Conservation (phyloP, 23 red algal genomes). For the Chondrus crispus region DNA sequence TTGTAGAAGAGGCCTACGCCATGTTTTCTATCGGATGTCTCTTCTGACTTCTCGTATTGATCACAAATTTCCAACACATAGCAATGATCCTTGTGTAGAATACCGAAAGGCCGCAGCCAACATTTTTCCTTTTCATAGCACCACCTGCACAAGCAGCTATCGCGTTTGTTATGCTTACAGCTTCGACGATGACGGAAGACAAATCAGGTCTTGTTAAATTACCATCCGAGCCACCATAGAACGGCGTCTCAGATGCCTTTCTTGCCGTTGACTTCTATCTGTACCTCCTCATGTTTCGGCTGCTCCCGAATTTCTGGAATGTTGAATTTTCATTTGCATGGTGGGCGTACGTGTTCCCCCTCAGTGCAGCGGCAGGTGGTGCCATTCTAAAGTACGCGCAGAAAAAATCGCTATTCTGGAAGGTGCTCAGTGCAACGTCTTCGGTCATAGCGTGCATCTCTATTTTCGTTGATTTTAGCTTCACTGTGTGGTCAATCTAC, state of each 20-base stretch:
- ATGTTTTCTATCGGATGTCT: neutral
- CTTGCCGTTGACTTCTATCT: conserved; percentile 27
- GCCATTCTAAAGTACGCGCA: neutral
- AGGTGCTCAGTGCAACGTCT: too few species aligned
- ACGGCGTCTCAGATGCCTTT: neutral
- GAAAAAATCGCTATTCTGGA: neutral
- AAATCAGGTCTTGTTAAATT: neutral
- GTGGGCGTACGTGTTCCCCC: conserved; percentile 47
- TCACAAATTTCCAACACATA: conserved; percentile 29
- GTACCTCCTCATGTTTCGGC: conserved; percentile 30
- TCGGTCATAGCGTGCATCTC: too few species aligned
- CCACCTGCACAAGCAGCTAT: conserved; percentile 32
- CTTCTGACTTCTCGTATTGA: conserved; percentile 37
- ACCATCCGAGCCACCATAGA: neutral
- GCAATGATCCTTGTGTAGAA: neutral
- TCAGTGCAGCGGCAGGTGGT: neutral
- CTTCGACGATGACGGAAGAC: neutral
- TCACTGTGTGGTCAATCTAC: too few species aligned
- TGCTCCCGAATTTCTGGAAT: conserved; percentile 2
- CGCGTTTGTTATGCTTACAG: neutral
- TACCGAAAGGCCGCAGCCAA: conserved; percentile 9
- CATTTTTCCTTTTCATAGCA: conserved; percentile 37
- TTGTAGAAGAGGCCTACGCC: neutral
- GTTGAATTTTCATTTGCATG: conserved; percentile 16
- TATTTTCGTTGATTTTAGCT: too few species aligned